phyloP scores from a whole-genome alignment of 495 filamentous ascomycete genomes.

The Tuber calosporum region DNA sequence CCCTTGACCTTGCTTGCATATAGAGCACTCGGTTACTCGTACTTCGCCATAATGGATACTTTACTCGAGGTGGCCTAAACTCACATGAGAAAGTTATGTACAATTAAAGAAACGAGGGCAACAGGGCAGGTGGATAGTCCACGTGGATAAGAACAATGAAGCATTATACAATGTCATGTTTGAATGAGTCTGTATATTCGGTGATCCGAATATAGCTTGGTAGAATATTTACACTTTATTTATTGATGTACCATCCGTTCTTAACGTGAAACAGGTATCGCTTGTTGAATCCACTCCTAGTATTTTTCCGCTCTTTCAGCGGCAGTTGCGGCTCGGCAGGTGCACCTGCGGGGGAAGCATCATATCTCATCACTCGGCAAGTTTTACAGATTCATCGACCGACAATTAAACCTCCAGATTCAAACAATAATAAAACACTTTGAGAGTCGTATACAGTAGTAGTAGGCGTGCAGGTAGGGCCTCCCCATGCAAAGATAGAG shows the following conservation, averaged over 20 bases:
- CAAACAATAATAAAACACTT: neutral
- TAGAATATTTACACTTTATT: neutral
- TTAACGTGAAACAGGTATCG: neutral
- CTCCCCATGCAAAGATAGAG: conserved; percentile 5
- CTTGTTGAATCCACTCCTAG: neutral
- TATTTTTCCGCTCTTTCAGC: neutral
- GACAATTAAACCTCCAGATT: neutral
- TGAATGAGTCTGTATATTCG: neutral
- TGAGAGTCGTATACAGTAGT: neutral
- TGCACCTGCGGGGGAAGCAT: no score
- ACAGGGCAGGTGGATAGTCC: neutral
- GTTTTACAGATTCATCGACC: neutral
- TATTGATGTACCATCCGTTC: neutral
- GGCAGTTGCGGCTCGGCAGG: neutral
- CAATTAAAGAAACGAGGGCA: neutral
- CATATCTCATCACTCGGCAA: neutral
- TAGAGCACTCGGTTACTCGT: neutral
- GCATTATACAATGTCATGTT: no score
- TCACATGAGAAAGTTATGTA: neutral
- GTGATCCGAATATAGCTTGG: neutral
- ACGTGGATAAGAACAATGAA: neutral
- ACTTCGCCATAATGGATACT: neutral
- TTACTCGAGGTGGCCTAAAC: neutral
- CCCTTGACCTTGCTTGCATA: neutral
- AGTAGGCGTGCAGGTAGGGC: neutral